Conservation (phyloP, 805 yeast genomes). For the Diddensiella santjacobensis region DNA sequence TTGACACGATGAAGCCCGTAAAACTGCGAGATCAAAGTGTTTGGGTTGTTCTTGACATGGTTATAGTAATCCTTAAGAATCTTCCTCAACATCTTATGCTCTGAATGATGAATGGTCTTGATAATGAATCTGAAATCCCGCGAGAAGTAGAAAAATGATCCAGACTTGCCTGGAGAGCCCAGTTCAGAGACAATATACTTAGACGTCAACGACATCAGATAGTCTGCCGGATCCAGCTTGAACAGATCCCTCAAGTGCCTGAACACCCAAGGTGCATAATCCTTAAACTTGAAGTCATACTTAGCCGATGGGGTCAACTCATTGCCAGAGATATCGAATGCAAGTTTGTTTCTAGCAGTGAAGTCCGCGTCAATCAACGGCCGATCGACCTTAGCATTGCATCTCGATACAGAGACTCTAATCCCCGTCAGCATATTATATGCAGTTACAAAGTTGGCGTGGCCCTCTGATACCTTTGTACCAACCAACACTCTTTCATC, state of each 20-base stretch:
- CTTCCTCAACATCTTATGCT: slow-evolving; percentile 76
- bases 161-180: slow-evolving; percentile 96
- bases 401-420: slow-evolving; percentile 87
- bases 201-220: slow-evolving; percentile 85
- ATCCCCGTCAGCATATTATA: slow-evolving; percentile 97
- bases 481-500: slow-evolving; percentile 60
- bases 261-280: slow-evolving; percentile 91
- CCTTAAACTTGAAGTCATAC: slow-evolving; percentile 95
- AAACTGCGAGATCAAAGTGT: slow-evolving; percentile 89
- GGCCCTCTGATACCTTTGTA: slow-evolving; percentile 85
- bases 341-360: slow-evolving; percentile 65
- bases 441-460: slow-evolving; percentile 87
- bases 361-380: slow-evolving; percentile 71
- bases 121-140: slow-evolving; percentile 91
- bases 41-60: slow-evolving; percentile 80
- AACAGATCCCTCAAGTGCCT: slow-evolving; percentile 75
- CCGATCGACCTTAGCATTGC: slow-evolving; percentile 75
- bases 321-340: slow-evolving; percentile 78
- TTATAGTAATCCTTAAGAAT: slow-evolving; percentile 71
- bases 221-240: slow-evolving; percentile 94
- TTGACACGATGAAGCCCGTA: slow-evolving; percentile 93
- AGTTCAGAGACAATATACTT: slow-evolving; percentile 87
- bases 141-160: slow-evolving; percentile 92
- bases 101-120: slow-evolving; percentile 91
- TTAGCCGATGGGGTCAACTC: slow-evolving; percentile 90